Base-by-base conservation (phyloP, 768 basidiomycete species). In the Phlegmacium glaucopus region DNA sequence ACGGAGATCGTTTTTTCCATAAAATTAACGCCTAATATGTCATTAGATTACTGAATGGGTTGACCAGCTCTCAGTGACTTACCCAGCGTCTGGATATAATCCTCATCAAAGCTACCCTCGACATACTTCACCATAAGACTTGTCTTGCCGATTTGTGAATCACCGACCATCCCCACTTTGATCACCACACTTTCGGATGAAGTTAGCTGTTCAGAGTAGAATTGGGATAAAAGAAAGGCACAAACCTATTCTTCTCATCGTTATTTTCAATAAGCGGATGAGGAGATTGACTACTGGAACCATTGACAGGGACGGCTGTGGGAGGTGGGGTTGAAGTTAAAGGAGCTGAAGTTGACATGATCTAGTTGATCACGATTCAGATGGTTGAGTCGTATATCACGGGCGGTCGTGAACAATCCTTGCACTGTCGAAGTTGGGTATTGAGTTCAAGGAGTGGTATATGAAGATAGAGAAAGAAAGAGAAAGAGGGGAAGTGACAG, bases 1-100 rank as follows among this genome's bases (percentile, higher is more conserved):
- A 99, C 95, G 47, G 90, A 89, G 60, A 99, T 97, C 12, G 95
- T 96, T 78, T 99, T 99, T 76, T 99, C 95, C 96, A 98, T 98
- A 70, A 98, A 98, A 71, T 97, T 97, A 74, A 97, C 94, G 75
- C 95, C 91, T 75, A 40, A 15, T 47, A 49, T 37, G 32, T 53
- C 49, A 38, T 45, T 49, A 35, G 47, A 51, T 10, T 29, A 2
- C 27, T 12, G 6, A 18, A 6, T 26, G 16, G 27, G 17, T 10
- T 25, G n/a, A 25, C 12, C 25, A 4, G 29, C 4, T 28, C 6
- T 10, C 10, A 5, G 22, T 17, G 22, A 72, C 84, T 48, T 61
- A 87, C 92, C 95, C 72, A 99, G 85, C 72, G 95, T 97, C 81
- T 97, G 95, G 66, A 99, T 97, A 73, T 98, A 98, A 68, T 97